Percentiles rank a stretch among this genome's conserved stretches.
Evolutionary conservation across 2,329 filamentous ascomycete species (phyloP).

Genomic region (Aureobasidium sp.): DNA sequence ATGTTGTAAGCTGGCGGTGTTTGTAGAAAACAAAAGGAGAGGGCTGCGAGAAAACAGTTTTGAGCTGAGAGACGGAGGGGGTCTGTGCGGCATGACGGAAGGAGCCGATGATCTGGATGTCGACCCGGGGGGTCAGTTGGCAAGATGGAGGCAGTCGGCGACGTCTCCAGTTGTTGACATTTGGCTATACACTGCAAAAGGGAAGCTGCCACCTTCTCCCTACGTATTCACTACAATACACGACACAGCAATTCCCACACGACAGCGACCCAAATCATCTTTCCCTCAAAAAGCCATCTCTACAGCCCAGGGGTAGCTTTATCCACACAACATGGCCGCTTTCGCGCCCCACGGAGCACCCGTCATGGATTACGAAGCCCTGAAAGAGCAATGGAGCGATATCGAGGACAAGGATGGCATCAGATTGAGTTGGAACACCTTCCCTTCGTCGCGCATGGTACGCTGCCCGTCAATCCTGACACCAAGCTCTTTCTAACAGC

Average conservation of each 20-base stretch:
- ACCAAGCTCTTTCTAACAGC: conserved; percentile 10
- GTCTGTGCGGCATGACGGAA: conserved; percentile 10
- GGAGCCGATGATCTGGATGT: conserved; percentile 1
- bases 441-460: conserved; percentile 88
- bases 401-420: conserved; percentile 95
- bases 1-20: conserved; percentile 48
- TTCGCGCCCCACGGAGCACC: conserved; percentile 14
- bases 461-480: background rate
- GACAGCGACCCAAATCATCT: background rate
- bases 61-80: background rate
- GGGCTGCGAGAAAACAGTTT: conserved; percentile 19
- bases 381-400: conserved; percentile 95
- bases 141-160: conserved; percentile 12
- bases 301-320: conserved; percentile 4
- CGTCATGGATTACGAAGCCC: conserved; percentile 80
- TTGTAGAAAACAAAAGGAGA: conserved; percentile 32
- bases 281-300: background rate
- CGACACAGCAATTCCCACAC: background rate
- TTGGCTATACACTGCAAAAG: background rate
- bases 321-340: conserved; percentile 12
- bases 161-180: conserved; percentile 16
- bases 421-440: conserved; percentile 96
- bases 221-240: background rate
- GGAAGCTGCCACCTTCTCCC: conserved; percentile 9
- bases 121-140: background rate